phyloP scores from a whole-genome alignment of 2,329 filamentous ascomycete species.

The Cordyceps fumosorosea region DNA sequence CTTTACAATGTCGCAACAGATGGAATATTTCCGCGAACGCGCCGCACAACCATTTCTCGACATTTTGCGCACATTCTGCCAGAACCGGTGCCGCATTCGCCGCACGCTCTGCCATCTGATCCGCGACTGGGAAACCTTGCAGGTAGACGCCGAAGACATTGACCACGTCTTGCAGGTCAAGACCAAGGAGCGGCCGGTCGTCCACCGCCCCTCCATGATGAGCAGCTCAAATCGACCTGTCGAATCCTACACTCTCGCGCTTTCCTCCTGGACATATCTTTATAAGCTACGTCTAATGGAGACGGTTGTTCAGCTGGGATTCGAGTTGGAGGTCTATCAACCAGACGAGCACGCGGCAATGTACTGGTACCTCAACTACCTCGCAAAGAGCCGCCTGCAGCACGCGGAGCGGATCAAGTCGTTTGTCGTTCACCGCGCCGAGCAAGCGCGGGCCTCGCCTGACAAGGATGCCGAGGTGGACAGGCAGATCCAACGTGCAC shows the following conservation, averaged over 20 bases:
- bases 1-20: conserved; percentile 63
- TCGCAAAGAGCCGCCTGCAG: conserved; percentile 60
- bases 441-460: conserved; percentile 20
- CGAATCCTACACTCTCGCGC: conserved; percentile 59
- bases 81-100: conserved; percentile 86
- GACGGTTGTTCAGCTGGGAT: conserved; percentile 82
- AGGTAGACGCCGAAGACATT: conserved; percentile 72
- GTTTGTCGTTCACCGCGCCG: conserved; percentile 45
- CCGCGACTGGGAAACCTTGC: conserved; percentile 75
- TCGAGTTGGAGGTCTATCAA: conserved; percentile 87
- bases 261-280: conserved; percentile 84
- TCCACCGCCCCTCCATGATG: conserved; percentile 32
- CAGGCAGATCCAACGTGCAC: conserved; percentile 39
- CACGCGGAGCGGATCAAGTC: conserved; percentile 68
- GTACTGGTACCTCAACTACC: conserved; percentile 83
- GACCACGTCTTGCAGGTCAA: conserved; percentile 60
- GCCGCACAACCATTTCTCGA: conserved; percentile 71
- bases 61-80: conserved; percentile 74
- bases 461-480: conserved; percentile 26
- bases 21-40: conserved; percentile 61
- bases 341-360: conserved; percentile 77
- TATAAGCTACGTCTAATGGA: conserved; percentile 88
- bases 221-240: conserved; percentile 27
- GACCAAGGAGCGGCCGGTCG: conserved; percentile 53
- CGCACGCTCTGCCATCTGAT: conserved; percentile 82